Evolutionary conservation across 768 basidiomycete species (phyloP).

Genomic region (Postia placenta): DNA sequence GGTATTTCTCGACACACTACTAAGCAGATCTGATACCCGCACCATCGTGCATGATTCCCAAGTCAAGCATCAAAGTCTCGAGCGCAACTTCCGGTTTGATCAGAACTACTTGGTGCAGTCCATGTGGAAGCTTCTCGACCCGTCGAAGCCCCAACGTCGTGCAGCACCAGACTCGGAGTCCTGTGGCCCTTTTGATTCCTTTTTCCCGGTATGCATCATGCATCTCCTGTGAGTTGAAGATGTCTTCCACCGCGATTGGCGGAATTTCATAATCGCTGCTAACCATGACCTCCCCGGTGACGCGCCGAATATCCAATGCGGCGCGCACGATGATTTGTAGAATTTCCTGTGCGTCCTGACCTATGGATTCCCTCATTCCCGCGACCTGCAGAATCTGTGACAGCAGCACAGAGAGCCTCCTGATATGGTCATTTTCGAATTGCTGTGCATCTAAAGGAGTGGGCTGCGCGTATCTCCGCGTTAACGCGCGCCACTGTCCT

Average conservation of each 20-base stretch:
- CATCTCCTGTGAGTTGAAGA: slow-evolving; percentile 5
- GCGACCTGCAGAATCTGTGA: not conserved
- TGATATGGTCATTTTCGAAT: too few relatives aligned
- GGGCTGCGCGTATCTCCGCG: not conserved
- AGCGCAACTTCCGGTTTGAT: slow-evolving; percentile 7
- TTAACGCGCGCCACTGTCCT: slow-evolving; percentile 11
- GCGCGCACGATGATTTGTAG: slow-evolving; percentile 10
- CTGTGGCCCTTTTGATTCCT: too few relatives aligned
- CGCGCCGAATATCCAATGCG: slow-evolving; percentile 11
- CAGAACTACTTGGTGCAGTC: not conserved
- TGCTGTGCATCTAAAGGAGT: not conserved
- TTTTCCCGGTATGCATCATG: slow-evolving; percentile 5
- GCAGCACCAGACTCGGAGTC: slow-evolving; percentile 1
- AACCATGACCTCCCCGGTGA: slow-evolving; percentile 12
- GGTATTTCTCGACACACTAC: too few relatives aligned
- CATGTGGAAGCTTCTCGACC: not conserved
- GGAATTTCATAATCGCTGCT: slow-evolving; percentile 12
- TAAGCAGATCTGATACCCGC: too few relatives aligned
- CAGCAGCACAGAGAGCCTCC: not conserved
- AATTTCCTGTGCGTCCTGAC: not conserved
- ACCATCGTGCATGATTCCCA: too few relatives aligned
- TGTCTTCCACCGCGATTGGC: slow-evolving; percentile 1
- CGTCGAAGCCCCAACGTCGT: slow-evolving; percentile 5
- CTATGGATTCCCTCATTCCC: not conserved
- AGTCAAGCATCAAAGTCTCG: not conserved